These are phyloP conservation scores for Vitis cinerea DNA, from an alignment of 164 flowering plant genomes.

Conservation along the genomic window DNA sequence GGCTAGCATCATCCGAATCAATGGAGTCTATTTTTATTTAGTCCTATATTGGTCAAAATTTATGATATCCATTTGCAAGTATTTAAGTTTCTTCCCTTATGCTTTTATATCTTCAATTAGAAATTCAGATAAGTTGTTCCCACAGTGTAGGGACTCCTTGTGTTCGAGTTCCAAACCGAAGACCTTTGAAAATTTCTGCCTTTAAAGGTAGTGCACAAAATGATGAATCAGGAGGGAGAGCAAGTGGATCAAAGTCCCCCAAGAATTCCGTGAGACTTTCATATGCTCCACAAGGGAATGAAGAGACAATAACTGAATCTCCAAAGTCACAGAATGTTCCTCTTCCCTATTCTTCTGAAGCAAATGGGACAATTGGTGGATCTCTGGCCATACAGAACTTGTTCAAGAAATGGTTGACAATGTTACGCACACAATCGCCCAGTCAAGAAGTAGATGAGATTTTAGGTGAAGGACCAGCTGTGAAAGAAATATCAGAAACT, in stretches of 20 bases:
- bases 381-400: conserved; percentile 54
- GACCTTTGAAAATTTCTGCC: conserved; percentile 46
- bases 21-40: neutral
- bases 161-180: conserved; percentile 31
- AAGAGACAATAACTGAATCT: conserved; percentile 36
- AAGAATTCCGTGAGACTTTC: conserved; percentile 54
- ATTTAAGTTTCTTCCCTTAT: neutral
- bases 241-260: conserved; percentile 37
- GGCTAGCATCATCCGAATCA: neutral
- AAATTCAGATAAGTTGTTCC: conserved; percentile 12
- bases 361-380: conserved; percentile 32
- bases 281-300: conserved; percentile 45
- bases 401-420: conserved; percentile 70
- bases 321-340: conserved; percentile 33
- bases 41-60: neutral
- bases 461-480: conserved; percentile 32
- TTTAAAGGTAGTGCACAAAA: conserved; percentile 60
- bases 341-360: conserved; percentile 43
- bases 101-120: neutral
- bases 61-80: neutral
- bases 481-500: conserved; percentile 24
- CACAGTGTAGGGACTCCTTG: conserved; percentile 44
- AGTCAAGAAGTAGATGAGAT: conserved; percentile 34
- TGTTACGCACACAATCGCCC: conserved; percentile 51
- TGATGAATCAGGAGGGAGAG: conserved; percentile 49